Percentiles rank a stretch among this genome's conserved stretches.
Conservation (phyloP, 352 stramenopile species). For the Phytophthora palmivora region DNA sequence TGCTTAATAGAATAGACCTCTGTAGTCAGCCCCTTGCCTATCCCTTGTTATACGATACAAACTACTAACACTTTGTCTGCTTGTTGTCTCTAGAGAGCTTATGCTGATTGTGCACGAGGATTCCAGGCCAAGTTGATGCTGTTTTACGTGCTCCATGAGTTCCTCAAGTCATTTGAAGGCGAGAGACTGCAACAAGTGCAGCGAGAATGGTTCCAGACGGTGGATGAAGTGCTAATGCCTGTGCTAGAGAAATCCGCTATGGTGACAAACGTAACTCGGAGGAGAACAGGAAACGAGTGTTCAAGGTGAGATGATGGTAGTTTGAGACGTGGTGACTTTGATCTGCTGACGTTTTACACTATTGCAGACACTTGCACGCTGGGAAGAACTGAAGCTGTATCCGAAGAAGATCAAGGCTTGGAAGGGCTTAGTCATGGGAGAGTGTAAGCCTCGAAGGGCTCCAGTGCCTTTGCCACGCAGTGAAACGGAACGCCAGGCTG, state of each 20-base stretch:
- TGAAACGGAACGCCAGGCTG: constrained; percentile 70
- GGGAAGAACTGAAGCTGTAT: constrained; percentile 87
- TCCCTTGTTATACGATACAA: constrained; percentile 8
- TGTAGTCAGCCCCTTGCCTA: constrained; percentile 18
- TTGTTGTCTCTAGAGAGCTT: constrained; percentile 53
- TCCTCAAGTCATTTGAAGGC: constrained; percentile 82
- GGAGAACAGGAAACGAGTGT: constrained; percentile 76
- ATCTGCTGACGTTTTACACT: not conserved
- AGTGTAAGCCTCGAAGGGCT: constrained; percentile 67
- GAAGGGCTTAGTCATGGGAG: constrained; percentile 77
- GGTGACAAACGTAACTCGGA: constrained; percentile 72
- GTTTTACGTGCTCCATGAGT: constrained; percentile 90
- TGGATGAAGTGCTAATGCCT: constrained; percentile 83
- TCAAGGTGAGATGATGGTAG: constrained; percentile 55
- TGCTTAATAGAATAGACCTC: constrained; percentile 45
- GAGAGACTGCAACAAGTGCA: constrained; percentile 64
- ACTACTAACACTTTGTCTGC: constrained; percentile 32
- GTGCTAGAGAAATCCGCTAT: constrained; percentile 70
- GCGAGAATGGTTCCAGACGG: constrained; percentile 81
- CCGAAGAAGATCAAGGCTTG: constrained; percentile 78
- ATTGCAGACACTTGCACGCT: constrained; percentile 73
- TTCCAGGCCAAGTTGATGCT: constrained; percentile 89
- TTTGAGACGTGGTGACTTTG: not conserved
- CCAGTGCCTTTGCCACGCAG: constrained; percentile 60
- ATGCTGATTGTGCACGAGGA: constrained; percentile 60